Evolutionary conservation across 257 asterid species (phyloP).

Genomic region (Rhazya stricta): DNA sequence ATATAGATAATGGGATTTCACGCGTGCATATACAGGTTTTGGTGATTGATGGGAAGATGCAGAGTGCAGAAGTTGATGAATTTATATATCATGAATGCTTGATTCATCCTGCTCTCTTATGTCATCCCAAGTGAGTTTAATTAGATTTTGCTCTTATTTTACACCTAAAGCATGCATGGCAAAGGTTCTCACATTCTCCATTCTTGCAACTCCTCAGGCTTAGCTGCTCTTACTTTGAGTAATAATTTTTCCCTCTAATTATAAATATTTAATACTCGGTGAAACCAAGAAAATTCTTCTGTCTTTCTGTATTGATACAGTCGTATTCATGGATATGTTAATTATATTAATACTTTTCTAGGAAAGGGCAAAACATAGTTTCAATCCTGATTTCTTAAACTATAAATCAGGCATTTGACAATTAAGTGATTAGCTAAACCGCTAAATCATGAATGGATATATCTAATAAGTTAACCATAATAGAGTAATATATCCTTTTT

Average conservation of each 20-base stretch:
- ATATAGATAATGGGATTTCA: not conserved
- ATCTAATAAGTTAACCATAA: no score
- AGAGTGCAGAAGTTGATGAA: constrained; percentile 96
- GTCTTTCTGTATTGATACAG: no score
- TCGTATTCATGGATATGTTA: not conserved
- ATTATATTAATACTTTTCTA: not conserved
- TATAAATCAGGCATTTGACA: not conserved
- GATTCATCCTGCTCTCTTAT: constrained; percentile 89
- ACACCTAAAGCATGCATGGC: constrained; percentile 17
- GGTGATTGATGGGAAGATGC: constrained; percentile 99
- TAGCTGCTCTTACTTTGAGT: constrained; percentile 6
- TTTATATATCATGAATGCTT: constrained; percentile 93
- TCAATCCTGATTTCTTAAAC: not conserved
- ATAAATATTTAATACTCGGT: not conserved
- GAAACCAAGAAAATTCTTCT: no score
- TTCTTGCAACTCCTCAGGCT: not conserved
- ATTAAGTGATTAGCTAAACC: not conserved
- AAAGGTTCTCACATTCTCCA: not conserved
- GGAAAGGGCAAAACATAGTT: no score
- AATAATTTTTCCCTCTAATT: not conserved
- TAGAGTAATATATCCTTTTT: no score
- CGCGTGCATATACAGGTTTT: constrained; percentile 39
- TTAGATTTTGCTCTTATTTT: not conserved
- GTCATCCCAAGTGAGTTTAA: constrained; percentile 70
- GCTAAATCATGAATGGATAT: no score